These are phyloP conservation scores for Eustoma russellianum DNA, from an alignment of 257 asterid species.

Conservation along the genomic window DNA sequence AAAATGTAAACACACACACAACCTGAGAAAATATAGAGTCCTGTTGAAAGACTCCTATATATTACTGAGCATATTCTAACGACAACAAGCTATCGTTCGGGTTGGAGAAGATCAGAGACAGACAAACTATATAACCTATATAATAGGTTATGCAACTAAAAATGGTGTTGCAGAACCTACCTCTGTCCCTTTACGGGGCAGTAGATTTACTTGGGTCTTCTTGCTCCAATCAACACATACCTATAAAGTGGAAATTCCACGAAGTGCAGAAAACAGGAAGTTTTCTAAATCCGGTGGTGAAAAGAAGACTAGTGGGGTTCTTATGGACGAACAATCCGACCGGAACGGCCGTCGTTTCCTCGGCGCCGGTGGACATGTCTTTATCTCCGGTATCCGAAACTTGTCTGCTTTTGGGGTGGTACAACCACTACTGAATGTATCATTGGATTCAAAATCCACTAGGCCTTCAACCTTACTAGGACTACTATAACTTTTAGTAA, in stretches of 20 bases:
- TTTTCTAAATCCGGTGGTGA: slow-evolving; percentile 64
- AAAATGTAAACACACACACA: too few species aligned
- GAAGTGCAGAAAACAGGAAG: slow-evolving; percentile 52
- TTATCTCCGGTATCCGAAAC: slow-evolving; percentile 51
- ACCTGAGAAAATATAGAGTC: too few species aligned
- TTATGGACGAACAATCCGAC: slow-evolving; percentile 23
- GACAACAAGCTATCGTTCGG: too few species aligned
- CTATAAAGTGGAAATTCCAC: slow-evolving; percentile 40
- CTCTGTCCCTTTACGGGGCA: too few species aligned
- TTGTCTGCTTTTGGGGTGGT: slow-evolving; percentile 58
- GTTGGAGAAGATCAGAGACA: too few species aligned
- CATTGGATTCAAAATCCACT: slow-evolving; percentile 4
- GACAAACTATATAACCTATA: too few species aligned
- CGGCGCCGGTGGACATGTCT: slow-evolving; percentile 80
- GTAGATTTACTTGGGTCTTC: neutral
- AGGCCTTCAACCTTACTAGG: slow-evolving; percentile 4
- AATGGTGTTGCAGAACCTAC: too few species aligned
- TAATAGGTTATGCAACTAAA: too few species aligned
- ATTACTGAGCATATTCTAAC: too few species aligned
- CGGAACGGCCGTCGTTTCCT: slow-evolving; percentile 37
- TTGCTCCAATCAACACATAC: neutral
- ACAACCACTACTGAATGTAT: slow-evolving; percentile 21
- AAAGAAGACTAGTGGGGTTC: slow-evolving; percentile 39
- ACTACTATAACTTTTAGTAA: slow-evolving; percentile 1
- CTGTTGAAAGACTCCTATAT: too few species aligned